Percentiles rank a stretch among this genome's conserved stretches.
Evolutionary conservation across 163 green algal species (phyloP).

Genomic region (Scenedesmus sp.): DNA sequence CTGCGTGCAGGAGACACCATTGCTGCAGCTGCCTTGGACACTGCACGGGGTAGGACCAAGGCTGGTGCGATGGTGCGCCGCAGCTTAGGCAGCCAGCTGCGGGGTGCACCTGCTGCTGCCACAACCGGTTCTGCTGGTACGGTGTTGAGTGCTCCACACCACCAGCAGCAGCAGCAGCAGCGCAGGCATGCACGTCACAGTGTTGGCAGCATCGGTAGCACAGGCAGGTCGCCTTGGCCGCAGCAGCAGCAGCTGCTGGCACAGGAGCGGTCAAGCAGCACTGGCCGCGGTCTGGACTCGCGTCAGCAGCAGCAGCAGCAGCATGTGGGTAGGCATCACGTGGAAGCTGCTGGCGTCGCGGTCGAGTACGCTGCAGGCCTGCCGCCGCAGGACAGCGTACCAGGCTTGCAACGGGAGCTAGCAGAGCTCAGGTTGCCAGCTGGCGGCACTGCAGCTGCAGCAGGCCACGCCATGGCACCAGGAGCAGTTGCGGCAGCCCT

Average conservation of each 20-base stretch:
- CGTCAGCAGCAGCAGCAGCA: conserved; percentile 3
- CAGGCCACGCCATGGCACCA: background rate
- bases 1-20: background rate
- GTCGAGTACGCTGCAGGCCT: background rate
- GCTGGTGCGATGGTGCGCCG: background rate
- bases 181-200: background rate
- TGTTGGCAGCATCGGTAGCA: background rate
- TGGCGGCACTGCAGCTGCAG: background rate
- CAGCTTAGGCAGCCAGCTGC: background rate
- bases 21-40: background rate
- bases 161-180: conserved; percentile 1
- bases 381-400: background rate
- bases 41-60: background rate
- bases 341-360: background rate
- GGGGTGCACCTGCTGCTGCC: background rate
- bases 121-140: background rate
- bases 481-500: background rate
- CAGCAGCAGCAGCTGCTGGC: background rate
- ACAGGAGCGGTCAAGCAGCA: background rate
- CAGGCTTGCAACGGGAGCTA: background rate
- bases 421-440: background rate
- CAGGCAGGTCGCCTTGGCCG: background rate
- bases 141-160: background rate
- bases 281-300: background rate
- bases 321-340: background rate